Base-by-base conservation (phyloP, 352 stramenopile genomes). In the Globisporangium alternatum region DNA sequence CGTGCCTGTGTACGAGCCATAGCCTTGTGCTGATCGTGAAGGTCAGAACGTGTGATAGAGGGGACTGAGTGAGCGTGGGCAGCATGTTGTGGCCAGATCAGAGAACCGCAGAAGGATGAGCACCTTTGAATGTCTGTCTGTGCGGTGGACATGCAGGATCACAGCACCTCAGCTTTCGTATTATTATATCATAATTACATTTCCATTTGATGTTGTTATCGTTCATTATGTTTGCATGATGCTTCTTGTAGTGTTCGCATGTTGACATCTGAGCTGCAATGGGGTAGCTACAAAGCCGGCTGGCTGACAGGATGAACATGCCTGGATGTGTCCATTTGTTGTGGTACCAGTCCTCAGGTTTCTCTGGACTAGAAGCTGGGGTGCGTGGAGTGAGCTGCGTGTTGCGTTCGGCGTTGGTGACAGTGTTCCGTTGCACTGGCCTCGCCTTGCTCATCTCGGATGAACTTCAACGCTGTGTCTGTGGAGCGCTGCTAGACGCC, bases 131-230 rank as follows among this genome's bases (percentile, higher is more conserved):
- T 47, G 13, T 28, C 21, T 17, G 19, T 13, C 5, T 37, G 33
- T 28, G n/a, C 39, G 17, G 28, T 30, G 22, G 2, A 28, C 51
- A 43, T 37, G 30, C 12, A 37, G 15, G 19, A 19, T 9, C 51
- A 19, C 30, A 0, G 10, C 51, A 22, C 28, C 31, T 37, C 51
- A 57, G 31, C 51, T 43, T 60, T 66, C 60, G 39, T 66, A 55
- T 60, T 55, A 66, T 60, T 66, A 66, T 66, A 51, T 54, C 52
- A 66, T 54, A 37, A 52, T 47, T 60, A 45, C 60, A 66, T 66
- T 60, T 66, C 49, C 48, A 52, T 60, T 52, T 25, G 37, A 59
- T 65, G 35, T 39, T 3, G 55, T 31, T 57, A n/a, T 57, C 19
- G 28, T 41, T 41, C 8, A 28, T 25, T 28, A 9, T 41, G 49